Evolutionary conservation across 176 grass and related monocot genomes (phyloP), one percentile per base, ranked within the genome.

Genomic region (Lolium rigidum): DNA sequence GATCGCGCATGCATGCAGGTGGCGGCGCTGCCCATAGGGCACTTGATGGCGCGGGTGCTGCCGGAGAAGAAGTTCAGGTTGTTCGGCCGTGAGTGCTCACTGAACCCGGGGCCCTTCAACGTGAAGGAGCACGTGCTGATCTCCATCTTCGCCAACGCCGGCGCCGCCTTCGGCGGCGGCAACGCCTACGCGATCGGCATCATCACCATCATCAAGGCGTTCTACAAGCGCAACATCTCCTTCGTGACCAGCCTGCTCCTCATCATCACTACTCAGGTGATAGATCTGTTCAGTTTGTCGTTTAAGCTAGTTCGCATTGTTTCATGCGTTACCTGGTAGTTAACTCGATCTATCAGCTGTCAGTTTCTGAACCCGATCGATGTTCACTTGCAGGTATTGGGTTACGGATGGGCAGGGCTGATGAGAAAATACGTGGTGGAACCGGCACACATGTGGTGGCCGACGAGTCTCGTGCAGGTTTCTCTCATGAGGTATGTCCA

Each of bases 401-500:
- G 96, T 7, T 98, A 98, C 80, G 96, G 96, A 28, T 98, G 96
- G 96, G 96, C 96, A 18, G 92, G 96, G 51, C 41, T 98, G 57
- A 90, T 98, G 96, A 89, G 93, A 83, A 95, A 94, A 72, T 94
- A 95, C n/a, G 96, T 95, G 75, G 82, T 98, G 26, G 96, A 95
- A 44, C 96, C 93, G 70, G 92, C 96, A 15, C 93, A 98, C 17
- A 95, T 98, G 96, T 95, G 96, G 96, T 98, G 96, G 93, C 91
- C 93, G 13, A 0, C 31, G 39, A 92, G 83, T 1, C 86, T 98
- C 0, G 92, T 94, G n/a, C 96, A 98, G 85, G 91, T 98, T 35
- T 95, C 96, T 2, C 88, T 98, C 85, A 83, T 98, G 80, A 89
- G 96, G 96, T 95, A 71, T 90, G 39, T 12, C 10, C 11, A 35